A percentile compares a stretch with the other conserved stretches of the same genome.
phyloP scores from a whole-genome alignment of 768 basidiomycete species.

The Termitomyces sp. region DNA sequence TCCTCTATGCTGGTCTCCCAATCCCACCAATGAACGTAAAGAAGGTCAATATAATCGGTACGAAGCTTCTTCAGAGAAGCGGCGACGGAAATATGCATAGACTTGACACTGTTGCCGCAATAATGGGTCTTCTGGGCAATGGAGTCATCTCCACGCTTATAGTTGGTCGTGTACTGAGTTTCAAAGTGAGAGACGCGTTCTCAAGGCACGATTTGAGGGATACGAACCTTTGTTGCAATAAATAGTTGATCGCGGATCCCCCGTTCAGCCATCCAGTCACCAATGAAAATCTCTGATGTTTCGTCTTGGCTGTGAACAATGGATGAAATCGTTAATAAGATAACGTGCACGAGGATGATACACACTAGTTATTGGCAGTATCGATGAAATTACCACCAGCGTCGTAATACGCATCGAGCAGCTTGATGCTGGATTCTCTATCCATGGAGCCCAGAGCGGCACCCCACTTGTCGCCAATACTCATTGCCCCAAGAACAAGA shows the following conservation, averaged over 20 bases:
- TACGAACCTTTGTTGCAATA: slow-evolving; percentile 38
- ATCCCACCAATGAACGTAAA: slow-evolving; percentile 54
- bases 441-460: slow-evolving; percentile 30
- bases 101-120: slow-evolving; percentile 48
- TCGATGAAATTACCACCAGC: slow-evolving; percentile 44
- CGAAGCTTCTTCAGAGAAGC: slow-evolving; percentile 46
- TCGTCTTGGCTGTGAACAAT: slow-evolving; percentile 32
- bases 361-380: slow-evolving; percentile 39
- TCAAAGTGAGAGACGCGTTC: background rate
- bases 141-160: slow-evolving; percentile 24
- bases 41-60: slow-evolving; percentile 46
- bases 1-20: slow-evolving; percentile 52
- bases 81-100: slow-evolving; percentile 38
- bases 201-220: background rate
- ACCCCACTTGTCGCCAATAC: slow-evolving; percentile 39
- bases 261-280: slow-evolving; percentile 44
- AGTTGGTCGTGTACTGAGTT: slow-evolving; percentile 30
- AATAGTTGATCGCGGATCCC: slow-evolving; percentile 44
- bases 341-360: background rate
- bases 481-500: slow-evolving; percentile 47
- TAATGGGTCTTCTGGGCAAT: slow-evolving; percentile 37
- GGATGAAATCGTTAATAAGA: background rate
- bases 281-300: slow-evolving; percentile 42
- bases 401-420: slow-evolving; percentile 39
- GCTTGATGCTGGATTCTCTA: slow-evolving; percentile 36